Evolutionary conservation across 306 rosid species (phyloP).

Genomic region (Purshia tridentata): DNA sequence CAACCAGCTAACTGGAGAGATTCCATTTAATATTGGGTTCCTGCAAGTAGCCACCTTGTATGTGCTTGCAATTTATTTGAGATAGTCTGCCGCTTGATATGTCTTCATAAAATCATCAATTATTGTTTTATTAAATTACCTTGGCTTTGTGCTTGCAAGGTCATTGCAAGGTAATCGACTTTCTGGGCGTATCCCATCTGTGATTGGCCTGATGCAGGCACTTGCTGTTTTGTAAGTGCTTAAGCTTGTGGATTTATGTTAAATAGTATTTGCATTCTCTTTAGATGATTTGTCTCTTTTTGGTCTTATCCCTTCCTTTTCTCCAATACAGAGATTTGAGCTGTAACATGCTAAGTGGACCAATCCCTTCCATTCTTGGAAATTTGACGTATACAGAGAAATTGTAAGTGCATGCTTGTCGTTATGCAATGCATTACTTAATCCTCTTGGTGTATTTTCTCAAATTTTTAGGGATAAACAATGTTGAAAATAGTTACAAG

Average conservation of each 20-base stretch:
- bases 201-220: slow-evolving; percentile 98
- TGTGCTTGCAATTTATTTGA: slow-evolving; percentile 19
- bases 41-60: slow-evolving; percentile 90
- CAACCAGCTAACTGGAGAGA: slow-evolving; percentile 74
- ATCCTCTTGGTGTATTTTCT: too few relatives aligned
- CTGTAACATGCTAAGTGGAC: slow-evolving; percentile 71
- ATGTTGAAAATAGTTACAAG: neutral
- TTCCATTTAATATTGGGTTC: slow-evolving; percentile 87
- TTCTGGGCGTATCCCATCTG: slow-evolving; percentile 80
- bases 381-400: slow-evolving; percentile 90
- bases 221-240: slow-evolving; percentile 91
- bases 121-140: slow-evolving; percentile 14
- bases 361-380: slow-evolving; percentile 86
- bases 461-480: neutral
- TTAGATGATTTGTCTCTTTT: neutral
- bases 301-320: slow-evolving; percentile 2
- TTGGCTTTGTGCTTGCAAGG: slow-evolving; percentile 40
- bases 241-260: neutral
- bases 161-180: slow-evolving; percentile 91
- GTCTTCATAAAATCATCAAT: neutral
- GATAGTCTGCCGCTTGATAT: neutral
- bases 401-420: slow-evolving; percentile 48
- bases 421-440: neutral
- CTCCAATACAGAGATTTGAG: slow-evolving; percentile 74
- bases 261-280: neutral